Evolutionary conservation across 805 yeast species (phyloP), one percentile per base, ranked within the genome.

Genomic region (Torulaspora delbrueckii): DNA sequence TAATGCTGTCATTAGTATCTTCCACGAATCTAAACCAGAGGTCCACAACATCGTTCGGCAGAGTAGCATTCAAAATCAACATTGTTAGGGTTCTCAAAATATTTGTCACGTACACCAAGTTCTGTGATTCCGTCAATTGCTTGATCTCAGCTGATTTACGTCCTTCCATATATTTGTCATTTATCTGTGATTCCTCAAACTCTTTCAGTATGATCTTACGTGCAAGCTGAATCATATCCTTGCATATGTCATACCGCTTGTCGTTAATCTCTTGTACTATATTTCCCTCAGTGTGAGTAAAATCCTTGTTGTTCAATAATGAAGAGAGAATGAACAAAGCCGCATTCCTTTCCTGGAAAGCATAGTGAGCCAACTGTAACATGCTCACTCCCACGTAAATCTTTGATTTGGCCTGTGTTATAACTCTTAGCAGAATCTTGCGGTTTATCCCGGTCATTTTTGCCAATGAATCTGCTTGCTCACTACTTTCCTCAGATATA

Each of bases 1-100:
- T 18, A 16, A 45, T 9, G 13, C 37, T 33, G 25, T 37, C 13
- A 22, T 36, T 43, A 3, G 53, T 37, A 9, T 49, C 51, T 8
- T 68, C 59, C 75, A 80, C 70, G 8, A 80, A 60, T 5, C 65
- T 54, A 54, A 83, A 82, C 93, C 93, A 85, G 8, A 65, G 55
- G 1, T 59, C 39, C 2, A 76, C 72, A 4, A 51, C 32, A 2
- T 73, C 68, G 1, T 55, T 40, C 2, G 65, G 60, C 3, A 65
- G 54, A 5, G 66, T 58, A 3, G 68, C 59, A 33, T 74, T 72
- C 35, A 73, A 66, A 13, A 72, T 54, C 9, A 75, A 51, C 70
- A 59, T 8, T 66, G 70, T 52, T 65, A 75, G 51, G 65, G 62
- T 23, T 62, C 58, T 43, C 64, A 75, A 30, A 56, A 62, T 7